Evolutionary conservation across 306 rosid species (phyloP).

Genomic region (Ammopiptanthus mongolicus): DNA sequence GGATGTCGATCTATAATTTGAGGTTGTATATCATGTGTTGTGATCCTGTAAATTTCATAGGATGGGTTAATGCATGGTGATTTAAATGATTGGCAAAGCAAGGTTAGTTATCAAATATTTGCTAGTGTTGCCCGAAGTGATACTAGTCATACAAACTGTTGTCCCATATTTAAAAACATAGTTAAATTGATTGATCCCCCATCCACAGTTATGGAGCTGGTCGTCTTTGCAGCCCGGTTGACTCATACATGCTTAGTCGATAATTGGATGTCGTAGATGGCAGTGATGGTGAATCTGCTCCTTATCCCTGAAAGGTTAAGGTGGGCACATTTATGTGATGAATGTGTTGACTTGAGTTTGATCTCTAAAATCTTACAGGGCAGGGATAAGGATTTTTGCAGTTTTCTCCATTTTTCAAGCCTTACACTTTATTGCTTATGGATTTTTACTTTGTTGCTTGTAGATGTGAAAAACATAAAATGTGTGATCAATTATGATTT

Average conservation of each 20-base stretch:
- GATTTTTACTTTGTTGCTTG: slow-evolving; percentile 33
- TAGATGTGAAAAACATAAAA: slow-evolving; percentile 98
- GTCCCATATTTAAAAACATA: slow-evolving; percentile 35
- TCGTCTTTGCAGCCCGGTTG: slow-evolving; percentile 88
- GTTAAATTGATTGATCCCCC: slow-evolving; percentile 62
- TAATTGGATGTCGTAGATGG: slow-evolving; percentile 62
- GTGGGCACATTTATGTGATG: slow-evolving; percentile 96
- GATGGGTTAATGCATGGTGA: slow-evolving; percentile 17
- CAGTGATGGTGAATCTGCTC: slow-evolving; percentile 87
- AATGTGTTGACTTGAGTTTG: slow-evolving; percentile 91
- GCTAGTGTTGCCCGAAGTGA: slow-evolving; percentile 36
- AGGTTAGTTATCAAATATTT: slow-evolving; percentile 28
- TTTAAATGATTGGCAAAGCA: slow-evolving; percentile 22
- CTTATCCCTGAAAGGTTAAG: slow-evolving; percentile 98
- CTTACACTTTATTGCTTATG: slow-evolving; percentile 6
- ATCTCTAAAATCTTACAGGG: slow-evolving; percentile 58
- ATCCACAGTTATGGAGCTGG: slow-evolving; percentile 99
- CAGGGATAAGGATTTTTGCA: slow-evolving; percentile 92
- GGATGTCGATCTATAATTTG: slow-evolving; percentile 23
- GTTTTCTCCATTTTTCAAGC: slow-evolving; percentile 44
- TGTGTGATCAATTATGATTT: slow-evolving; percentile 93
- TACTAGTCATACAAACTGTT: slow-evolving; percentile 25
- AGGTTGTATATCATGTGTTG: slow-evolving; percentile 18
- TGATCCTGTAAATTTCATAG: slow-evolving; percentile 20
- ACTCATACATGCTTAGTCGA: slow-evolving; percentile 71